Conservation (phyloP, 805 yeast genomes). For the Diddensiella caesifluorescens region DNA sequence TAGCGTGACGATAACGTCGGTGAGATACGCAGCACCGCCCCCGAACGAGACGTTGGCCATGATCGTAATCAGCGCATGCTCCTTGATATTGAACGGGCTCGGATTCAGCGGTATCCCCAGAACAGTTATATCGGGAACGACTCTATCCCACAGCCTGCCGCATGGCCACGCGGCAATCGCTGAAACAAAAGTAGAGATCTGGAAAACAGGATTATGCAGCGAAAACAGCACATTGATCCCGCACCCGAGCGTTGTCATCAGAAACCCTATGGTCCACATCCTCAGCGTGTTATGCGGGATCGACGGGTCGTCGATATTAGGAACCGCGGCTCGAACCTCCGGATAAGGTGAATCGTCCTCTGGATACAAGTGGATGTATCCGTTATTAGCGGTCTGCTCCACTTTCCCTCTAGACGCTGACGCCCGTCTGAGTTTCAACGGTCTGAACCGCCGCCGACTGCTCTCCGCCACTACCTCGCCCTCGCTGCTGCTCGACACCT, state of each 20-base stretch:
- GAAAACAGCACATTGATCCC: constrained; percentile 56
- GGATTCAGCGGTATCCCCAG: constrained; percentile 45
- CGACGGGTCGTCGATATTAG: constrained; percentile 48
- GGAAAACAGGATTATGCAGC: constrained; percentile 51
- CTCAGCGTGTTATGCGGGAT: constrained; percentile 50
- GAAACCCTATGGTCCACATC: constrained; percentile 48
- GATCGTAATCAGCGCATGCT: constrained; percentile 53
- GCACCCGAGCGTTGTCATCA: constrained; percentile 53
- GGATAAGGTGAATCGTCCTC: constrained; percentile 50
- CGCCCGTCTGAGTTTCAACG: no score
- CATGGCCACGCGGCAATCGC: constrained; percentile 62
- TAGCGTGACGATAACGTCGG: constrained; percentile 51
- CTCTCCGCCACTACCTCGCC: no score
- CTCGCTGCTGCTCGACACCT: no score
- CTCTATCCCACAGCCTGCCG: constrained; percentile 46
- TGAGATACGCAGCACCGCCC: constrained; percentile 47
- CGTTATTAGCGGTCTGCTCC: constrained; percentile 8
- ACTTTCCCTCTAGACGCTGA: no score
- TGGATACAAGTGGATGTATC: constrained; percentile 19
- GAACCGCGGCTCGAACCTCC: constrained; percentile 62
- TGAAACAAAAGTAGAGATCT: constrained; percentile 48
- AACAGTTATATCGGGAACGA: constrained; percentile 32
- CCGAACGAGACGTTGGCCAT: constrained; percentile 45
- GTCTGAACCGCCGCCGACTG: no score
- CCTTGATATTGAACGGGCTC: constrained; percentile 58